Base-by-base conservation (phyloP, 2,329 filamentous ascomycete species). In the Aspergillus pseudoglaucus region DNA sequence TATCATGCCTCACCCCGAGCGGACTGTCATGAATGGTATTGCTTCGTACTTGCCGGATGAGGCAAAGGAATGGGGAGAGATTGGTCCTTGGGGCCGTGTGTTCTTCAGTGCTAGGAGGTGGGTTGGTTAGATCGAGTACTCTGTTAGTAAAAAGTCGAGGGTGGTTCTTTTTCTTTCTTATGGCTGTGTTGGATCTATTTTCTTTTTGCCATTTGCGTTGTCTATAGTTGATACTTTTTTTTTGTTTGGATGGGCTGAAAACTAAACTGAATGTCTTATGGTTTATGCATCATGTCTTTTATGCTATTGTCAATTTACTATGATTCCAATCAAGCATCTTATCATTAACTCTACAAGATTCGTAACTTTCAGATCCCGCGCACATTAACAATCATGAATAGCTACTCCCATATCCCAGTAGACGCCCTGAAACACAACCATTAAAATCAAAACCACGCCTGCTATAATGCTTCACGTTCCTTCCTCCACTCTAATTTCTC, bases 1-100 rank as follows among this genome's bases (percentile, higher is more conserved):
- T 6, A 81, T 95, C 73, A 95, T 96, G 90, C 90, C 90, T 52
- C 90, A 95, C 67, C 90, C 90, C 1, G 90, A 96, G 73, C 81
- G 90, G n/a, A 94, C 88, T 14, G 83, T 95, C 49, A 74, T 94
- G 74, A 82, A 82, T 48, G 87, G 88, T 49, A 84, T 90, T 51
- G 82, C 78, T 42, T 91, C 87, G 66, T 95, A 84, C 67, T 73
- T 85, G 52, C 86, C 88, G 6, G 75, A 81, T 50, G 79, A 80
- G 44, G 62, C 64, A 30, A 77, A 79, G 56, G 75, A 83, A 52
- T 90, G 87, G 86, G 88, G 87, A 23, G 85, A 90, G 56, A 85
- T 85, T 64, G 87, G 88, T 1, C 89, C 90, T 17, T 95, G 90
- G 90, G 76, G 85, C 53, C 79, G 88, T 62, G 77, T 95, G 73